Evolutionary conservation across 129 eudicot genomes (phyloP).

Genomic region (Oenanthe sinensis): DNA sequence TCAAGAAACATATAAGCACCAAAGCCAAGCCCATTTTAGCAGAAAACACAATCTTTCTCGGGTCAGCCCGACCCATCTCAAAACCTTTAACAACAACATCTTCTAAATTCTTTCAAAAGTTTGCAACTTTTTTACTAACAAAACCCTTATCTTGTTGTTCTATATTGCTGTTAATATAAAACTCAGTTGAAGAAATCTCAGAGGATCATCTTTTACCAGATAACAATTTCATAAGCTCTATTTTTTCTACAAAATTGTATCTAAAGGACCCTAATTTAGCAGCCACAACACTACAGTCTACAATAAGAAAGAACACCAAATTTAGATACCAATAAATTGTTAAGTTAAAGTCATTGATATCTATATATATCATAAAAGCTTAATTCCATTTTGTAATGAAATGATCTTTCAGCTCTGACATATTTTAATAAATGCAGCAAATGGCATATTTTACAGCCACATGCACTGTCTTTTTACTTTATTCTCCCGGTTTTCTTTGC

Average conservation of each 20-base stretch:
- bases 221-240: conserved; percentile 21
- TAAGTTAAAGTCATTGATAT: background rate
- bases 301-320: conserved; percentile 68
- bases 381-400: too few species aligned
- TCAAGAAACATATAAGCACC: conserved; percentile 44
- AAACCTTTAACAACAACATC: conserved; percentile 25
- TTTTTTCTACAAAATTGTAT: conserved; percentile 23
- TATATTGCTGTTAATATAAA: background rate
- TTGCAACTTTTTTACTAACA: conserved; percentile 9
- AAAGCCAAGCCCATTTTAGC: conserved; percentile 60
- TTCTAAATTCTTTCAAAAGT: conserved; percentile 18
- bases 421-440: too few species aligned
- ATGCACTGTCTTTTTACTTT: too few species aligned
- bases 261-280: conserved; percentile 20
- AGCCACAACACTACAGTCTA: conserved; percentile 29
- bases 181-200: conserved; percentile 4
- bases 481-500: too few species aligned
- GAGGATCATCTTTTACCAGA: conserved; percentile 11
- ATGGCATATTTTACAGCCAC: too few species aligned
- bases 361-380: too few species aligned
- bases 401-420: too few species aligned
- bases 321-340: background rate
- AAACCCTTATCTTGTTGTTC: conserved; percentile 10
- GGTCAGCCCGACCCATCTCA: conserved; percentile 48
- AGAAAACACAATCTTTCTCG: conserved; percentile 51